Evolutionary conservation across 2,329 filamentous ascomycete genomes (phyloP).

Genomic region (Trichoderma arundinaceum): DNA sequence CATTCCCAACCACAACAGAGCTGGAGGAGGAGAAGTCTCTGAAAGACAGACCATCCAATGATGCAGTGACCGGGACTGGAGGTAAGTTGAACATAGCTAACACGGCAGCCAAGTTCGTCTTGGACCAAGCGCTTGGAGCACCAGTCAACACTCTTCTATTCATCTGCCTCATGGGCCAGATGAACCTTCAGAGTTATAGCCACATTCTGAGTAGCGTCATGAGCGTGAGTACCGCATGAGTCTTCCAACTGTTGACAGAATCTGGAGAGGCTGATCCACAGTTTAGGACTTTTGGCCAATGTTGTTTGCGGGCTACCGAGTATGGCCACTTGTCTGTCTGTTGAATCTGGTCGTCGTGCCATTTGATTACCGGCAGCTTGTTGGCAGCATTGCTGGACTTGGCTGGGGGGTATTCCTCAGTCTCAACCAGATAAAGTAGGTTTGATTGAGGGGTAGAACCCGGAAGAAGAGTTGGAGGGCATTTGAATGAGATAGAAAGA

Average conservation of each 20-base stretch:
- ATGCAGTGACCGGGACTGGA: not conserved
- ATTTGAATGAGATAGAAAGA: not conserved
- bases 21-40: not conserved
- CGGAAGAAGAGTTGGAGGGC: not conserved
- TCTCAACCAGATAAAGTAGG: slow-evolving; percentile 28
- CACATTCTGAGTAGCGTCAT: slow-evolving; percentile 5
- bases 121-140: slow-evolving; percentile 25
- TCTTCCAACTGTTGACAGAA: not conserved
- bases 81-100: slow-evolving; percentile 28
- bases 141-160: slow-evolving; percentile 27
- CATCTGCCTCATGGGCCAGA: slow-evolving; percentile 30
- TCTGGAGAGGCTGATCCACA: not conserved
- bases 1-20: slow-evolving; percentile 24
- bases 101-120: slow-evolving; percentile 27
- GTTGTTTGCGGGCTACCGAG: slow-evolving; percentile 23
- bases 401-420: slow-evolving; percentile 29
- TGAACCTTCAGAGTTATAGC: slow-evolving; percentile 18
- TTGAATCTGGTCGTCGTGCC: slow-evolving; percentile 25
- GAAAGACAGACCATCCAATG: not conserved
- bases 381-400: slow-evolving; percentile 26
- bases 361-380: slow-evolving; percentile 26
- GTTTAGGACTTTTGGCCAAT: slow-evolving; percentile 28
- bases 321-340: slow-evolving; percentile 28
- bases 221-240: not conserved
- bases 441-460: not conserved